Evolutionary conservation across 306 rosid genomes (phyloP).

Genomic region (Quercus agrifolia): DNA sequence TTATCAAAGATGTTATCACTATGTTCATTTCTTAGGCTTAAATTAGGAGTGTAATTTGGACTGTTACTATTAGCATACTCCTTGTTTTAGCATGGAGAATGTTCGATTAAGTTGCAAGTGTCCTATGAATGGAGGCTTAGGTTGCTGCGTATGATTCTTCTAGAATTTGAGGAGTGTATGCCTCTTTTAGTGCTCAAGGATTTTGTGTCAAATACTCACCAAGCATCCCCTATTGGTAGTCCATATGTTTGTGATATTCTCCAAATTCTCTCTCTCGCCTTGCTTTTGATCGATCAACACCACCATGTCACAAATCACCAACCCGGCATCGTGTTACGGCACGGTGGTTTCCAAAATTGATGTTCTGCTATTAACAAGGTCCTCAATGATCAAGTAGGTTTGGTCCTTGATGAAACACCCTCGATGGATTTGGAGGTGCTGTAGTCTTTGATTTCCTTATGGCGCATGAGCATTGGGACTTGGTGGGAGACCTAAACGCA

Average conservation of each 20-base stretch:
- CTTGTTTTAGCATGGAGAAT: no score
- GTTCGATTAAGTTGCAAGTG: no score
- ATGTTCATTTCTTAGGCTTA: no score
- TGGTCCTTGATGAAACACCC: slow-evolving; percentile 54
- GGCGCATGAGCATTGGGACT: slow-evolving; percentile 85
- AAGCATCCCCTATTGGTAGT: no score
- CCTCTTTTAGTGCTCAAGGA: no score
- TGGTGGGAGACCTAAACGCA: slow-evolving; percentile 43
- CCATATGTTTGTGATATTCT: slow-evolving; percentile 11
- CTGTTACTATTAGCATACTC: no score
- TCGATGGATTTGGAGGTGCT: slow-evolving; percentile 80
- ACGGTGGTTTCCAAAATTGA: slow-evolving; percentile 73
- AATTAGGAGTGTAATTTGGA: no score
- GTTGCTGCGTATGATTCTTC: no score
- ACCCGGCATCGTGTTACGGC: slow-evolving; percentile 49
- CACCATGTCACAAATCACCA: slow-evolving; percentile 63
- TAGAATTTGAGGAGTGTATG: no score
- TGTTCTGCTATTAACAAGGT: slow-evolving; percentile 74
- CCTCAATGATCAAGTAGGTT: slow-evolving; percentile 70
- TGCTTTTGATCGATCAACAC: slow-evolving; percentile 82
- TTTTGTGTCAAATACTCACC: no score
- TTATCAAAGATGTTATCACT: no score
- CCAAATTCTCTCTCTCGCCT: slow-evolving; percentile 83
- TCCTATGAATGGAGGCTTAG: no score
- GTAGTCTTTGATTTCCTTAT: slow-evolving; percentile 84